Conservation (phyloP, 805 yeast species). For the Kuraishia borneana region DNA sequence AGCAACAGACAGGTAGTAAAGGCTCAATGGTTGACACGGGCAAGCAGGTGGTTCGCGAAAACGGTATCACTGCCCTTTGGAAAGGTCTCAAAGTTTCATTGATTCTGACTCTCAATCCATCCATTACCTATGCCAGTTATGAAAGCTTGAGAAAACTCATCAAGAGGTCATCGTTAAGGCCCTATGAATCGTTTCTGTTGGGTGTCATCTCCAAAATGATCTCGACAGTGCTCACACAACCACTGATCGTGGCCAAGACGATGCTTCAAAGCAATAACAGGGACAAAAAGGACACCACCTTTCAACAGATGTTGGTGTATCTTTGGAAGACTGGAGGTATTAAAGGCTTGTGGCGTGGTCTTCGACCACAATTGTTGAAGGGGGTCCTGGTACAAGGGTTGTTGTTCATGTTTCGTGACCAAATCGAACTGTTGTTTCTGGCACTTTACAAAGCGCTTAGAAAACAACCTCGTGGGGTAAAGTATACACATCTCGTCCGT, state of each 20-base stretch:
- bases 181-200: slow-evolving; percentile 53
- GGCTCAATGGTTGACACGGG: slow-evolving; percentile 18
- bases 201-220: slow-evolving; percentile 76
- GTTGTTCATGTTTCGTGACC: slow-evolving; percentile 73
- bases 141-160: slow-evolving; percentile 51
- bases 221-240: slow-evolving; percentile 77
- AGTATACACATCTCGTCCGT: slow-evolving; percentile 51
- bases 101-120: slow-evolving; percentile 71
- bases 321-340: slow-evolving; percentile 56
- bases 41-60: slow-evolving; percentile 42
- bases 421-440: slow-evolving; percentile 19
- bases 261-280: slow-evolving; percentile 47
- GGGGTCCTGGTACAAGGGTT: slow-evolving; percentile 81
- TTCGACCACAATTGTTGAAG: slow-evolving; percentile 69
- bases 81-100: slow-evolving; percentile 72
- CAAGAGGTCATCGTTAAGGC: slow-evolving; percentile 30
- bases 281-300: slow-evolving; percentile 34
- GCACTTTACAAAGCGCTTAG: slow-evolving; percentile 13
- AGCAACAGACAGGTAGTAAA: slow-evolving; percentile 37
- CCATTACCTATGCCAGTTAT: slow-evolving; percentile 76
- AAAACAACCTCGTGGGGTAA: slow-evolving; percentile 59
- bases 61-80: slow-evolving; percentile 71
- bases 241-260: slow-evolving; percentile 75
- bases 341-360: slow-evolving; percentile 63
- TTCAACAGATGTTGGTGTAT: slow-evolving; percentile 52